A percentile compares a stretch with the other conserved stretches of the same genome.
Evolutionary conservation across 495 filamentous ascomycete species (phyloP).

Genomic region (Neurospora sp.): DNA sequence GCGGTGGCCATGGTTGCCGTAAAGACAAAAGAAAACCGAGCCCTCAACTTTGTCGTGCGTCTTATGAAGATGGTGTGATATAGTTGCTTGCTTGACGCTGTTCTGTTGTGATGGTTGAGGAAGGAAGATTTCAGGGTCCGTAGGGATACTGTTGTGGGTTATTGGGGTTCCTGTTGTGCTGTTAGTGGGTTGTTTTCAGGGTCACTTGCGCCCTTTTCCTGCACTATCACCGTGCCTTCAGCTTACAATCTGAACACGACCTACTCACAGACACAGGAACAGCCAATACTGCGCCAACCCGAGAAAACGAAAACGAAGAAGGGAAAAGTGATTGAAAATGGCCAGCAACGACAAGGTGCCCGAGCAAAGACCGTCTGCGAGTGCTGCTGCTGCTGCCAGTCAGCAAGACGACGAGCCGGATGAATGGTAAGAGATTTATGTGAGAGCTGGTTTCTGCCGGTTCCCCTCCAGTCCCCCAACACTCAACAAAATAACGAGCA

Average conservation of each 20-base stretch:
- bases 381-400: background rate
- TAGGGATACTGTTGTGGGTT: background rate
- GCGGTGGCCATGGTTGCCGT: background rate
- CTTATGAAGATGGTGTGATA: background rate
- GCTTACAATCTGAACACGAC: background rate
- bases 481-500: background rate
- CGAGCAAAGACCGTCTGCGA: background rate
- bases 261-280: background rate
- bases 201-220: background rate
- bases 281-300: background rate
- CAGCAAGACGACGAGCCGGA: conserved; percentile 80
- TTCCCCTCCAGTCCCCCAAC: background rate
- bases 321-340: background rate
- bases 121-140: background rate
- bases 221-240: background rate
- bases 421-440: conserved; percentile 61
- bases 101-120: background rate
- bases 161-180: background rate
- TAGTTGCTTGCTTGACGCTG: background rate
- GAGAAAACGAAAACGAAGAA: background rate
- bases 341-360: background rate
- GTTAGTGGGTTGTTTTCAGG: background rate
- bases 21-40: background rate
- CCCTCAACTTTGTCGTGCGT: background rate
- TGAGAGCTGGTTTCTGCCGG: background rate